Conservation (phyloP, 1,139 yeast genomes). For the Suhomyces anneliseae region DNA sequence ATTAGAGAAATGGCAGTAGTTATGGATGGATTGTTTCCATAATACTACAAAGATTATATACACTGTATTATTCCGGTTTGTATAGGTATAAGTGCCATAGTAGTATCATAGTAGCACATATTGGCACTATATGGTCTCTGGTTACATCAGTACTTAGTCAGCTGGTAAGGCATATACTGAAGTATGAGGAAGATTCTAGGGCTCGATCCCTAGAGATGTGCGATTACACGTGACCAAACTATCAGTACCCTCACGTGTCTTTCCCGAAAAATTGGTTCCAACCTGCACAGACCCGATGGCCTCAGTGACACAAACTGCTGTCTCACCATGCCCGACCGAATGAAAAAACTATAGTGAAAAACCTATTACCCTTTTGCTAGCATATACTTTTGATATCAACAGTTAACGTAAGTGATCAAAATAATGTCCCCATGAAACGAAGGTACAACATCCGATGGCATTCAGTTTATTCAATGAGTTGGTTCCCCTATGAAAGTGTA, state of each 20-base stretch:
- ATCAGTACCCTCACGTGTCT: background rate
- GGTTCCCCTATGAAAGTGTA: background rate
- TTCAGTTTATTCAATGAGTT: background rate
- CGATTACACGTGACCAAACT: background rate
- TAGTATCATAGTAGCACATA: no score
- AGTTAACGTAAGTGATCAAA: slow-evolving; percentile 15
- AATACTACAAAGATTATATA: no score
- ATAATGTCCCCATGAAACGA: background rate
- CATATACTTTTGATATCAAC: slow-evolving; percentile 18
- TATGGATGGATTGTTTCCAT: no score
- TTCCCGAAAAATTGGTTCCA: background rate
- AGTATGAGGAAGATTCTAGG: slow-evolving; percentile 4
- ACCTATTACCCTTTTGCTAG: slow-evolving; percentile 12
- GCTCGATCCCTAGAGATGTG: slow-evolving; percentile 11
- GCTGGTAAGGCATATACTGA: no score
- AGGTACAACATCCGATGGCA: background rate
- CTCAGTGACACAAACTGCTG: slow-evolving; percentile 11
- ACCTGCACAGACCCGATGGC: slow-evolving; percentile 15
- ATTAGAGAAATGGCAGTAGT: no score
- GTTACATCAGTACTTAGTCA: no score
- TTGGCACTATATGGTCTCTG: no score
- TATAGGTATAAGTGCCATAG: no score
- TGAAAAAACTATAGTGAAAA: slow-evolving; percentile 14
- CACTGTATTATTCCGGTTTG: no score
- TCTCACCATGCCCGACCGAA: slow-evolving; percentile 8